Conservation (phyloP, 176 grass and related monocot species). For the Oryza meridionalis region DNA sequence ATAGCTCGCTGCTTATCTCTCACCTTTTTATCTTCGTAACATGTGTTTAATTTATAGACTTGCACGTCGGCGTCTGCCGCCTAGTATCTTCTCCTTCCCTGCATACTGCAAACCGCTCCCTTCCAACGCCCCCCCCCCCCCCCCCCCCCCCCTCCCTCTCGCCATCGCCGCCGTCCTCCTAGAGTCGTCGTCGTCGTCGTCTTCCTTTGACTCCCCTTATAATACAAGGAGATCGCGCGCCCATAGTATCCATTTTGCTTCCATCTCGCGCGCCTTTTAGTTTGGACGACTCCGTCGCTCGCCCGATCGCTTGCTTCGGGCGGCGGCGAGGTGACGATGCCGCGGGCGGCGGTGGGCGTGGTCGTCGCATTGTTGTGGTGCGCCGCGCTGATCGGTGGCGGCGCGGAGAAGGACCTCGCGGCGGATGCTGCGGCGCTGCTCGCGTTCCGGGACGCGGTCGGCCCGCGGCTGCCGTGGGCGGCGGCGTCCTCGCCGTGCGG, state of each 20-base stretch:
- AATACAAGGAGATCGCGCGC: neutral
- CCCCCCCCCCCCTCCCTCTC: neutral
- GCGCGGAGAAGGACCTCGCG: slow-evolving; percentile 38
- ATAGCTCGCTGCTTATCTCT: too few species aligned
- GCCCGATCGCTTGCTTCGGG: too few species aligned
- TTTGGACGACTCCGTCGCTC: neutral
- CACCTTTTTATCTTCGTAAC: too few species aligned
- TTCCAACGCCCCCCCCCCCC: neutral
- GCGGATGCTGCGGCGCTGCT: slow-evolving; percentile 72
- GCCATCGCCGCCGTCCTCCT: neutral
- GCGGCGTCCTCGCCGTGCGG: slow-evolving; percentile 50
- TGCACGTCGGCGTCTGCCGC: too few species aligned
- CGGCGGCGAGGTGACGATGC: neutral
- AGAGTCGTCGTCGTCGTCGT: neutral
- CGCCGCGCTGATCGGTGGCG: neutral
- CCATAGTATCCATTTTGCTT: too few species aligned
- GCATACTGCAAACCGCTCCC: slow-evolving; percentile 17
- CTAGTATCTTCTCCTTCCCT: neutral
- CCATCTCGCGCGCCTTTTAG: neutral
- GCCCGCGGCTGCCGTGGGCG: slow-evolving; percentile 45
- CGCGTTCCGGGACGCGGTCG: slow-evolving; percentile 56
- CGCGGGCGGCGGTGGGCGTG: neutral
- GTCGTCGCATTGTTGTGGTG: neutral
- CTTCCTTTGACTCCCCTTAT: neutral
- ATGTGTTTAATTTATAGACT: too few species aligned